phyloP scores from a whole-genome alignment of 495 filamentous ascomycete species.

The Talaromyces wortmannii region DNA sequence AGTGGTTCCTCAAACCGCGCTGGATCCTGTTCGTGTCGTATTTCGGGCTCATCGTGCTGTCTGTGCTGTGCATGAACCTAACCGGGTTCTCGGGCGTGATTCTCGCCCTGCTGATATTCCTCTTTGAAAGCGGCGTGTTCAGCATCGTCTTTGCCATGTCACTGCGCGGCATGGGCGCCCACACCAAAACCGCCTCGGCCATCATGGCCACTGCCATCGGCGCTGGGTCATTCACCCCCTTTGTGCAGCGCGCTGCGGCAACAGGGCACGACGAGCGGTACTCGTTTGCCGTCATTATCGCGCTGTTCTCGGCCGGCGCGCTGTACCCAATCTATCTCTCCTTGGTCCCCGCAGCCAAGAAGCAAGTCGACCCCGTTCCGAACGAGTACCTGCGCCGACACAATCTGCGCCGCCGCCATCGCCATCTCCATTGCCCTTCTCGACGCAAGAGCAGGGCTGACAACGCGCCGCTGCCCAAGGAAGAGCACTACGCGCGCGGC shows the following conservation, averaged over 20 bases:
- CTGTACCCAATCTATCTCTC: conserved; percentile 58
- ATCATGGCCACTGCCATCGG: conserved; percentile 48
- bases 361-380: conserved; percentile 52
- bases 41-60: conserved; percentile 46
- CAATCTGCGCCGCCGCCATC: conserved; percentile 15
- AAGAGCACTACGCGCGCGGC: conserved; percentile 11
- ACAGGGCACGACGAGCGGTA: conserved; percentile 28
- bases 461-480: background rate
- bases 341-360: conserved; percentile 45
- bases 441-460: background rate
- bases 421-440: background rate
- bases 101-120: conserved; percentile 48
- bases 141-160: conserved; percentile 55
- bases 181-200: conserved; percentile 52
- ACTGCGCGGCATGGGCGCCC: conserved; percentile 51
- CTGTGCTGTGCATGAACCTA: conserved; percentile 48
- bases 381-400: conserved; percentile 35
- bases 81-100: conserved; percentile 36
- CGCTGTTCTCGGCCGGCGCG: conserved; percentile 47
- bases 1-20: conserved; percentile 53
- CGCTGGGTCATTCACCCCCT: conserved; percentile 51
- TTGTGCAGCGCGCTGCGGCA: conserved; percentile 40
- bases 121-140: conserved; percentile 58
- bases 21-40: conserved; percentile 54
- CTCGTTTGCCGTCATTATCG: conserved; percentile 51